phyloP scores from a whole-genome alignment of 176 grass and related monocot species.

The Aegilops tauschii region DNA sequence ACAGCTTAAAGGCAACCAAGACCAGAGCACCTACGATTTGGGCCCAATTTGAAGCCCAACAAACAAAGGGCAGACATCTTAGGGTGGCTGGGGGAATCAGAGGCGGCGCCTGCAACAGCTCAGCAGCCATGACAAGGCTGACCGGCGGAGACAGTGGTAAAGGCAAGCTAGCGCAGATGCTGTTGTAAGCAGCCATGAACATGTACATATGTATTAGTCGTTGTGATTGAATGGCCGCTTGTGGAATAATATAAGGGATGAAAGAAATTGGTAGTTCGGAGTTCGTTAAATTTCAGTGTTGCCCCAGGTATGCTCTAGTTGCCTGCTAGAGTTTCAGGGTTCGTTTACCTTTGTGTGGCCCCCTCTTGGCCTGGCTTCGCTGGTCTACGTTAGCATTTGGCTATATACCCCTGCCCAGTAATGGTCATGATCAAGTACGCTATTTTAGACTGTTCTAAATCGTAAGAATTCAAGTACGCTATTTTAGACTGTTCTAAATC shows the following conservation, averaged over 20 bases:
- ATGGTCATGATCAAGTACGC: too few species aligned
- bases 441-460: too few species aligned
- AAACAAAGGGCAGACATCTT: not conserved
- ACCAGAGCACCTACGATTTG: slow-evolving; percentile 1
- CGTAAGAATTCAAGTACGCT: too few species aligned
- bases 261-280: not conserved
- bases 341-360: not conserved
- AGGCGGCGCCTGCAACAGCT: not conserved
- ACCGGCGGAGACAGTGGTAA: not conserved
- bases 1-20: slow-evolving; percentile 27
- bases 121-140: not conserved
- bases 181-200: not conserved
- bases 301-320: not conserved
- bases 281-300: not conserved
- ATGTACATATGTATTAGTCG: slow-evolving; percentile 3
- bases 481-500: too few species aligned
- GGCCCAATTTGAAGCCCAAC: not conserved
- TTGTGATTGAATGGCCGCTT: not conserved
- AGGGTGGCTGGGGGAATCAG: not conserved
- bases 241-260: not conserved
- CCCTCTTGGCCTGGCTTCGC: too few species aligned
- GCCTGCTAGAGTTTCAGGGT: not conserved
- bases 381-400: too few species aligned
- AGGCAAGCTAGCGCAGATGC: not conserved
- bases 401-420: too few species aligned